Evolutionary conservation across 2,329 filamentous ascomycete species (phyloP), one percentile per base, ranked within the genome.

Genomic region (Incumbomyces delicatus): DNA sequence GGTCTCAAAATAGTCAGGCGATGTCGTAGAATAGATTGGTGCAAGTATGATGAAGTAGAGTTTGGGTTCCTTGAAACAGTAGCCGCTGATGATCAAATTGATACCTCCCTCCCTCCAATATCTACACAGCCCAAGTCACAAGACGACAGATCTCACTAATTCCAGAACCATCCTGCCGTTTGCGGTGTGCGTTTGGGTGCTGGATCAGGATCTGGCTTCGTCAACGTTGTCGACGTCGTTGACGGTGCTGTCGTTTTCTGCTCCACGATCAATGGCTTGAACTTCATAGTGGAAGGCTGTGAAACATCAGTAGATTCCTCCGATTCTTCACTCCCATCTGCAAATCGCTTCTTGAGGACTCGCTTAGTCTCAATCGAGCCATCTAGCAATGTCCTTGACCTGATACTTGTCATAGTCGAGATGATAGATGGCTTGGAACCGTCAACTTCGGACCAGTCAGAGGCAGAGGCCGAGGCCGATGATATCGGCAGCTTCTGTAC

Each of bases 261-360:
- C 7, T 18, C 20, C 18, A 36, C 11, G 11, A 11, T 27, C 22
- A 27, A 27, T 27, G 22, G 22, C 22, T 27, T 27, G 22, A 27
- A 27, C 8, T 14, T 29, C 27, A 27, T n/a, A 20, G 22, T 40
- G 33, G 41, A 32, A 12, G 30, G 17, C 37, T 42, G 46, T 7
- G 33, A 36, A 3, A 47, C 41, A 27, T 52, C 49, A 12, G 48
- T 41, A 6, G 72, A 76, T 53, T 79, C 75, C 7, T 73, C 70
- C 30, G 63, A 75, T 58, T 81, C 77, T 56, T 81, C 78, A 2
- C 70, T 67, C 0, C 78, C 78, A 62, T 81, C 77, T 1, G 73
- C 66, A 55, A 79, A 82, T 2, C 74, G 68, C 56, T 74, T 76
- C 51, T 76, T 81, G 13, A 77, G 62, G 8, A 78, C 64, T 1